These are phyloP conservation scores for Myriosclerotinia scirpicola DNA, from an alignment of 2,329 filamentous ascomycete genomes.

Conservation along the genomic window DNA sequence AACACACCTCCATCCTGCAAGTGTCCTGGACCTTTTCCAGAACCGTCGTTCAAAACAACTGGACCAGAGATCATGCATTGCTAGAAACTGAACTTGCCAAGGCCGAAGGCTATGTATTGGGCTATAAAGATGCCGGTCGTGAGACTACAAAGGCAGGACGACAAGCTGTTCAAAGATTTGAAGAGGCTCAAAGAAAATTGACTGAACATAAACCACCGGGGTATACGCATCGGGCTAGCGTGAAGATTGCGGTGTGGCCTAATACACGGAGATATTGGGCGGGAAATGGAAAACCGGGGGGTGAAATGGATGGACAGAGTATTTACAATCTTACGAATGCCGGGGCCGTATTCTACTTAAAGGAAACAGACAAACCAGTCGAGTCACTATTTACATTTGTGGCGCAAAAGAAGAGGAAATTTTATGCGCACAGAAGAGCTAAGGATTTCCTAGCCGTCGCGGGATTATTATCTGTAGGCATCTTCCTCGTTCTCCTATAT, in stretches of 20 bases:
- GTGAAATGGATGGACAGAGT: constrained; percentile 24
- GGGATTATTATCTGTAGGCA: neutral
- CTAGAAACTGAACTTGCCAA: constrained; percentile 3
- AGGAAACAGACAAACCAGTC: constrained; percentile 9
- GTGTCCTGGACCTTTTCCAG: constrained; percentile 27
- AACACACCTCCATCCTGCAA: constrained; percentile 27
- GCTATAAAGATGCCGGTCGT: neutral
- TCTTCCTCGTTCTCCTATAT: neutral
- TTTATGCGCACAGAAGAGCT: neutral
- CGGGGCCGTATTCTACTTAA: constrained; percentile 31
- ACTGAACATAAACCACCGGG: constrained; percentile 7
- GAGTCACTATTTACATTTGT: constrained; percentile 3
- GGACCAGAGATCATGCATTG: neutral
- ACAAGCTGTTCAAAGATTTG: neutral
- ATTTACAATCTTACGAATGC: constrained; percentile 28
- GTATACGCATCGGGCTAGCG: constrained; percentile 23
- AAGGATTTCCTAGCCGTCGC: neutral
- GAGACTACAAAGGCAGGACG: constrained; percentile 2
- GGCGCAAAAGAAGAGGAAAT: constrained; percentile 12
- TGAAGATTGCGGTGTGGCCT: constrained; percentile 33
- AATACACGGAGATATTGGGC: constrained; percentile 31
- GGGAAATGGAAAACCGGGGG: constrained; percentile 25
- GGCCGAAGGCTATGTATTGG: constrained; percentile 1
- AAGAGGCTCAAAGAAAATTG: neutral
- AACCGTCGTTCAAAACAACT: constrained; percentile 13